Percentiles rank a stretch among this genome's conserved stretches.
Evolutionary conservation across 805 yeast genomes (phyloP).

Genomic region (Yamadazyma phyllophila): DNA sequence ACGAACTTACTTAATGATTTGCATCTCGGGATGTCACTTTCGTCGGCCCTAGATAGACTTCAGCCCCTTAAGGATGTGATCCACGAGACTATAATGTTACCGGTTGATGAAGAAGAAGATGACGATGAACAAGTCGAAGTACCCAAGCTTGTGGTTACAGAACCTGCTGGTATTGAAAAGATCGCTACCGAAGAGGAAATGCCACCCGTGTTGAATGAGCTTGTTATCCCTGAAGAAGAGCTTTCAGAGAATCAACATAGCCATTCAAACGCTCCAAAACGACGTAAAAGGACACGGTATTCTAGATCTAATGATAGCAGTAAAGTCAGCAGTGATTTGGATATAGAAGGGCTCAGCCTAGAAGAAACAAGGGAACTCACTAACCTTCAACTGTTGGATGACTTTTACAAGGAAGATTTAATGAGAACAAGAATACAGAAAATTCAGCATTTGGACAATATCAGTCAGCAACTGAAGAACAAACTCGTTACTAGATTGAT

Average conservation of each 20-base stretch:
- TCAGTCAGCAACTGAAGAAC: conserved; percentile 45
- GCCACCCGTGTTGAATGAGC: conserved; percentile 49
- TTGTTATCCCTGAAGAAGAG: conserved; percentile 45
- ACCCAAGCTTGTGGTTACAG: conserved; percentile 26
- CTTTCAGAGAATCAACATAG: conserved; percentile 18
- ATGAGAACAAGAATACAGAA: conserved; percentile 50
- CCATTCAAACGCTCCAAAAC: conserved; percentile 12
- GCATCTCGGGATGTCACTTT: conserved; percentile 46
- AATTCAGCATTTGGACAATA: conserved; percentile 36
- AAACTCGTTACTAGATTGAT: conserved; percentile 59
- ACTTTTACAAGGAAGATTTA: conserved; percentile 35
- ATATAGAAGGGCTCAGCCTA: conserved; percentile 35
- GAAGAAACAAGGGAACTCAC: conserved; percentile 38
- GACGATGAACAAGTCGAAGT: conserved; percentile 7
- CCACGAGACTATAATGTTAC: conserved; percentile 47
- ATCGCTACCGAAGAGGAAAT: conserved; percentile 44
- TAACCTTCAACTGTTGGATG: conserved; percentile 33
- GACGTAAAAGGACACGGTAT: conserved; percentile 10
- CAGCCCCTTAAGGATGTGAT: conserved; percentile 46
- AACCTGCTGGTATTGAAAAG: conserved; percentile 53
- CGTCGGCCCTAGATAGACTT: conserved; percentile 51
- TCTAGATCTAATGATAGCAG: conserved; percentile 3
- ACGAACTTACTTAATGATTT: conserved; percentile 39
- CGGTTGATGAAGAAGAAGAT: conserved; percentile 43
- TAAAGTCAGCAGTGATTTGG: conserved; percentile 24